These are phyloP conservation scores for Pyrenophora seminiperda DNA, from an alignment of 2,329 filamentous ascomycete genomes.

Conservation along the genomic window DNA sequence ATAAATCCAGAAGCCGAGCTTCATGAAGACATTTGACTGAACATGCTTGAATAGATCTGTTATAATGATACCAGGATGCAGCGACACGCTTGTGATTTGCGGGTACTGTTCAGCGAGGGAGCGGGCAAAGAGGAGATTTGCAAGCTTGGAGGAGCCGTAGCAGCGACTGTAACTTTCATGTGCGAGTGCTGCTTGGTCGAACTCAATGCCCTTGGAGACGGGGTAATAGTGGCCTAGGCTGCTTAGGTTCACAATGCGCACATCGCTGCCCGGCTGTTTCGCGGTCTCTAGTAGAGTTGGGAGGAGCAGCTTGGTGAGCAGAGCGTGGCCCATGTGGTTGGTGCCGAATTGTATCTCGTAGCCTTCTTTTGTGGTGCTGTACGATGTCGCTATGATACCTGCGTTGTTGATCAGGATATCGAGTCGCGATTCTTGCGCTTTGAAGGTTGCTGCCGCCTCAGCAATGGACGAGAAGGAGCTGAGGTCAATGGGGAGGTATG, in stretches of 20 bases:
- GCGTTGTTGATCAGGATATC: constrained; percentile 57
- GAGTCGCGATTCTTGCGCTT: constrained; percentile 45
- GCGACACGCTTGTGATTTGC: constrained; percentile 49
- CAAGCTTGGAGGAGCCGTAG: constrained; percentile 58
- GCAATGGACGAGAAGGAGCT: constrained; percentile 50
- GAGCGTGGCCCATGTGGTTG: constrained; percentile 59
- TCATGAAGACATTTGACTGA: constrained; percentile 32
- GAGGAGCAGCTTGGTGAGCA: constrained; percentile 55
- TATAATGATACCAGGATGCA: constrained; percentile 58
- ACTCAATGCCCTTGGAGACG: constrained; percentile 41
- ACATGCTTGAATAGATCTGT: constrained; percentile 50
- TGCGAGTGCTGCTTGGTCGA: constrained; percentile 43
- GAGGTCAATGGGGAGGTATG: constrained; percentile 51
- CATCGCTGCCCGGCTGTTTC: constrained; percentile 46
- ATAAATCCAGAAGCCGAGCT: constrained; percentile 34
- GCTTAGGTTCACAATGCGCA: constrained; percentile 53
- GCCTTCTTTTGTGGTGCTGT: constrained; percentile 52
- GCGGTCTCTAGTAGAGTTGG: constrained; percentile 52
- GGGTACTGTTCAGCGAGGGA: constrained; percentile 54
- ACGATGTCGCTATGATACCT: constrained; percentile 49
- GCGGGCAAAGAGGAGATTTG: constrained; percentile 55
- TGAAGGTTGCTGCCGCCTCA: constrained; percentile 46
- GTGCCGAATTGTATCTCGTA: constrained; percentile 59
- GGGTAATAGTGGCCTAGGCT: constrained; percentile 38
- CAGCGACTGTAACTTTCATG: constrained; percentile 41